Evolutionary conservation across 495 filamentous ascomycete species (phyloP), one percentile per base, ranked within the genome.

Genomic region (Venustampulla echinocandica): DNA sequence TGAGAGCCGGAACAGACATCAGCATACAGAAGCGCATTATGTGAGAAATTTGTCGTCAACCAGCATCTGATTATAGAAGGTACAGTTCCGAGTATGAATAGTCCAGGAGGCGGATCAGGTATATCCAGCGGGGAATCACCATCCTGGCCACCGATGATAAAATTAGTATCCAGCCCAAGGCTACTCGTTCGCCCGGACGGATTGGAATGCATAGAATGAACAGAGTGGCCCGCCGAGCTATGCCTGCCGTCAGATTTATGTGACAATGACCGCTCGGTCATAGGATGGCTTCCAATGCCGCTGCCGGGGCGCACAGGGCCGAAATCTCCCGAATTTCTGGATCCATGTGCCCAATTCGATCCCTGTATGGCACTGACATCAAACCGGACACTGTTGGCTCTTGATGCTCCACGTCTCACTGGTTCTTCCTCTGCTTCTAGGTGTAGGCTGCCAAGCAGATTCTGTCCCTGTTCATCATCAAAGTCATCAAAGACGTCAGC

Each of bases 371-470:
- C 90, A 59, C 87, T 95, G 61, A 96, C 90, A 59, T 98, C 92
- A 57, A 98, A 98, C n/a, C 92, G 85, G 51, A 98, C 92, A 63
- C 93, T 97, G 58, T 97, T 97, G 17, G 92, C 92, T 52, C 92
- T 75, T 22, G 93, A 98, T 23, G 88, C 81, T 4, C 92, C 92
- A 46, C 93, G 77, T 47, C 93, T 75, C 33, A 68, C 62, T 2
- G 90, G 93, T 60, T 96, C 90, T 33, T 97, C 87, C 48, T 95
- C 90, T 4, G 81, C 70, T 44, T 94, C 87, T 6, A 97, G 68
- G 13, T 87, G 87, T 43, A 95, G 73, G 21, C 81, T 79, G 33
- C 79, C 79, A 13, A 88, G 66, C 50, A 90, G 69, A 45, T 73
- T 80, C 49, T 80, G 79, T 42, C 77, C 71, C 44, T 85, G 81